phyloP scores from a whole-genome alignment of 306 rosid species.

The Corylus avellana region DNA sequence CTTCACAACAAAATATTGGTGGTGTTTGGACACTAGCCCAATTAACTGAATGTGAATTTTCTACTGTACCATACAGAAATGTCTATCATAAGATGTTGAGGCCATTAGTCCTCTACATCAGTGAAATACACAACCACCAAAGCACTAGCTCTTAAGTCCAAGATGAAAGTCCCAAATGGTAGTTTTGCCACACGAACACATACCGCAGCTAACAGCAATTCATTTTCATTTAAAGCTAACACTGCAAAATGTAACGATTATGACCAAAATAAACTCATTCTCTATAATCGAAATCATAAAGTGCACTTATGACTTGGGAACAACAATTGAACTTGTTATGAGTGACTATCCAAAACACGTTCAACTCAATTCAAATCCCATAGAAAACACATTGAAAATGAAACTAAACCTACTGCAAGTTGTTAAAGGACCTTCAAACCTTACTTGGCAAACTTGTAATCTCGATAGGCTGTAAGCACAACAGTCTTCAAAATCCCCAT shows the following conservation, averaged over 20 bases:
- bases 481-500: constrained; percentile 31
- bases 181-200: background rate
- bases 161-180: background rate
- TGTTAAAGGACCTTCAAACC: background rate
- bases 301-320: background rate
- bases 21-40: background rate
- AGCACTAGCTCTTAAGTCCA: background rate
- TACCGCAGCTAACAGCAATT: background rate
- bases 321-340: background rate
- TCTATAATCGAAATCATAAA: background rate
- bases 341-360: background rate
- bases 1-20: background rate
- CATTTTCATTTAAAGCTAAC: background rate
- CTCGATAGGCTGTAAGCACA: constrained; percentile 25
- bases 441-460: constrained; percentile 40
- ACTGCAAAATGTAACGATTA: background rate
- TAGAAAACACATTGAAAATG: background rate
- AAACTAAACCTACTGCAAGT: background rate
- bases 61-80: constrained; percentile 1
- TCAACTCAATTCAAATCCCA: background rate
- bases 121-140: background rate
- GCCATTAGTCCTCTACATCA: background rate
- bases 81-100: background rate
- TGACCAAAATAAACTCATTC: background rate
- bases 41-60: background rate